Base-by-base conservation (phyloP, 768 basidiomycete species). In the Austroboletus festivus region DNA sequence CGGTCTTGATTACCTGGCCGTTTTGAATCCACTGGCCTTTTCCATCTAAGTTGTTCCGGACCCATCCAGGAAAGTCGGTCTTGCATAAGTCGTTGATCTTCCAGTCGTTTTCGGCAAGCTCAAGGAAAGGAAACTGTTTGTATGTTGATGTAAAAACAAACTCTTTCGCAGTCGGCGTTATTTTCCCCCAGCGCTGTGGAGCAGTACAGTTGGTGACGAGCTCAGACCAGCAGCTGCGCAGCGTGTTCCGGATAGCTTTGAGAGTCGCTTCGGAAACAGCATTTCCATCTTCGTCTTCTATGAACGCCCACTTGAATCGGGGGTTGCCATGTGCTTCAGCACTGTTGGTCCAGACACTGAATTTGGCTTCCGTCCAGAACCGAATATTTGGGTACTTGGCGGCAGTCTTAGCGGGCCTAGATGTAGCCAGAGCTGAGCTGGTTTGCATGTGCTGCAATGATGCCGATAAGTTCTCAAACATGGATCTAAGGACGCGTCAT, bases 131-230 rank as follows among this genome's bases (percentile, higher is more conserved):
- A 15, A 38, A 51, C 0, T 16, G 7, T 11, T 47, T 47, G 38
- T 52, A 52, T 0, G 12, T 5, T 1, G 5, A 2, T 1, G 13
- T 8, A 5, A 23, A 37, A 9, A 28, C 28, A 28, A 28, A 5
- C 5, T 28, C 28, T 12, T 28, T 28, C 7, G 12, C 12, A 12
- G 28, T 39, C 4, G 48, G 3, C 2, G 4, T 46, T 2, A 40
- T 41, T 38, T 53, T 53, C 0, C 48, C 48, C 52, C 52, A 50
- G 19, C 30, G 46, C 41, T 43, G 42, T 12, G 48, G 45, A 19
- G 47, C 48, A 34, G 26, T 42, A 0, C 3, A 12, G 16, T 39
- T 38, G 8, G 0, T 11, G 1, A 42, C 20, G 2, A 53, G 52
- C 9, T 53, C 38, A 2, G 35, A 23, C 52, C 44, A 53, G 15